Conservation (phyloP, 1,284 basidiomycete species). For the Tetrapyrgos nigripes region DNA sequence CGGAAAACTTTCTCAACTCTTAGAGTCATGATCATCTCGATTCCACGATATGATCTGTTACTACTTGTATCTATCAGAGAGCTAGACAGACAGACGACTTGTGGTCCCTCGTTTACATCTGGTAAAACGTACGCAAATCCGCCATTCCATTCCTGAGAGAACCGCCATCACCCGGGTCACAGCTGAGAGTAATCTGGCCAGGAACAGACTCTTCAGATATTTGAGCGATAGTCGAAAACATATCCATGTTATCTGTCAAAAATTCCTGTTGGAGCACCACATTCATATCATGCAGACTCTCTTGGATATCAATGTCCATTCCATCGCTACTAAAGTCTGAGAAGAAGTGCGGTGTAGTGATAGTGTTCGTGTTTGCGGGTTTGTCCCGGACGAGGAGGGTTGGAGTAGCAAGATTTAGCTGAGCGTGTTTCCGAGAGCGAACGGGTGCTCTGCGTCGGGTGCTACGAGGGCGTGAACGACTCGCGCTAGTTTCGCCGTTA, state of each 20-base stretch:
- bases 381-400: too few relatives aligned
- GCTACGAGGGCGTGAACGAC: background rate
- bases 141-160: constrained; percentile 1
- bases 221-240: background rate
- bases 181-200: background rate
- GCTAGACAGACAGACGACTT: too few relatives aligned
- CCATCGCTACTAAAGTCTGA: too few relatives aligned
- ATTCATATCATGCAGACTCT: too few relatives aligned
- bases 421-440: too few relatives aligned
- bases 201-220: background rate
- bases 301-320: too few relatives aligned
- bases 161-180: background rate
- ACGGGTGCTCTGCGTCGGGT: background rate
- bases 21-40: constrained; percentile 10
- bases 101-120: too few relatives aligned
- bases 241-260: background rate
- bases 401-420: too few relatives aligned
- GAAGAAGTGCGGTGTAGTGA: too few relatives aligned
- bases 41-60: background rate
- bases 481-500: background rate
- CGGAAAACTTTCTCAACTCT: constrained; percentile 26
- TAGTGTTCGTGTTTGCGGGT: too few relatives aligned
- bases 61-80: background rate
- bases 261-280: background rate
- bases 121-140: constrained; percentile 8